Percentiles rank a stretch among this genome's conserved stretches.
Evolutionary conservation across 106 monocot species (phyloP).

Genomic region (Allium fistulosum): DNA sequence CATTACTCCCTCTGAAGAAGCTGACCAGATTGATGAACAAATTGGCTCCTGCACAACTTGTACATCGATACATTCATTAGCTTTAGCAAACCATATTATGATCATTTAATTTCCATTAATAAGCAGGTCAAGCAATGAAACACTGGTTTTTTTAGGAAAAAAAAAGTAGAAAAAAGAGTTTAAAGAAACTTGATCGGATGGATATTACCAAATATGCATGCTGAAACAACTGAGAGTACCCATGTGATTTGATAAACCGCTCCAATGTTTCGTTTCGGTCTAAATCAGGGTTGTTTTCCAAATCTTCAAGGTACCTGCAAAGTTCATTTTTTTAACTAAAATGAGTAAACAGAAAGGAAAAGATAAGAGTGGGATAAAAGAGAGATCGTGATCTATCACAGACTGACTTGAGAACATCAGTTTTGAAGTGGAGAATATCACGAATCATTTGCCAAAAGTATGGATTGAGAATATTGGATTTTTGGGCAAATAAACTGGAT

Average conservation of each 20-base stretch:
- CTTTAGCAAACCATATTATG: neutral
- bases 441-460: slow-evolving; percentile 67
- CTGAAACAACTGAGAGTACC: slow-evolving; percentile 77
- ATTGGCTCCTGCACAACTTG: slow-evolving; percentile 50
- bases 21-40: slow-evolving; percentile 88
- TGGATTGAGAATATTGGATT: slow-evolving; percentile 61
- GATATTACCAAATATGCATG: slow-evolving; percentile 77
- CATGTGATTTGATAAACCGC: slow-evolving; percentile 66
- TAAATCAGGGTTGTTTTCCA: slow-evolving; percentile 66
- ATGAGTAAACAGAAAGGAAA: neutral
- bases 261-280: slow-evolving; percentile 68
- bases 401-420: slow-evolving; percentile 53
- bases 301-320: slow-evolving; percentile 70
- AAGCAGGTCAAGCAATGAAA: too few species aligned
- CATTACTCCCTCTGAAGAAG: slow-evolving; percentile 70
- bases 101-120: too few species aligned
- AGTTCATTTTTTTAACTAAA: neutral
- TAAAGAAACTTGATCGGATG: neutral
- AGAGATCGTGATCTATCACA: neutral
- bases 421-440: slow-evolving; percentile 69
- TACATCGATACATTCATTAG: neutral
- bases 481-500: slow-evolving; percentile 68
- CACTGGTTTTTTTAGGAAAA: neutral
- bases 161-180: neutral
- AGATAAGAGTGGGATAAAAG: neutral